Percentiles rank a stretch among this genome's conserved stretches.
Evolutionary conservation across 2,329 filamentous ascomycete species (phyloP).

Genomic region (Sporothrix variecibatus): DNA sequence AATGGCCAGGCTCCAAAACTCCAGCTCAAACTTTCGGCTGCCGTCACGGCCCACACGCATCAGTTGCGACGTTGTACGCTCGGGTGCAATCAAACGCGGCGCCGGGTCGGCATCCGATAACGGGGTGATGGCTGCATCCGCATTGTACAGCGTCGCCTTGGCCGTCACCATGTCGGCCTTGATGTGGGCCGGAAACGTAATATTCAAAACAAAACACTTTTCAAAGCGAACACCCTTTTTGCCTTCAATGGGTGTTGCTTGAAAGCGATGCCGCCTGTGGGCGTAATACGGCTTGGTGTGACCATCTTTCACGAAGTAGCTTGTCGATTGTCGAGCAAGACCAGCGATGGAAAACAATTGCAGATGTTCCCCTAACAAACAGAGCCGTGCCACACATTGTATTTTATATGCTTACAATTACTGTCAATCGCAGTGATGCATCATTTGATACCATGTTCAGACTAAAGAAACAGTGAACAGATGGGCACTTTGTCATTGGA

Average conservation of each 20-base stretch:
- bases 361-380: no score
- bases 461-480: not conserved
- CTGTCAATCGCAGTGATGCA: no score
- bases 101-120: not conserved
- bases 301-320: not conserved
- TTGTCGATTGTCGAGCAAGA: not conserved
- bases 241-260: not conserved
- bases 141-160: not conserved
- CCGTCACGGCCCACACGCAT: not conserved
- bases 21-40: slow-evolving; percentile 4
- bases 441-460: not conserved
- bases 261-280: not conserved
- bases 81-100: not conserved
- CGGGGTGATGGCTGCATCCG: not conserved
- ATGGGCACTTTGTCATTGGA: not conserved
- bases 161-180: slow-evolving; percentile 18
- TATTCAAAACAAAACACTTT: not conserved
- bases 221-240: not conserved
- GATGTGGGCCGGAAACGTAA: not conserved
- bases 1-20: slow-evolving; percentile 8
- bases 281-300: not conserved
- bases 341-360: no score
- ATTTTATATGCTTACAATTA: no score
- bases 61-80: not conserved
- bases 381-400: no score